phyloP scores from a whole-genome alignment of 2,329 filamentous ascomycete genomes.

The Onygenales sp. region DNA sequence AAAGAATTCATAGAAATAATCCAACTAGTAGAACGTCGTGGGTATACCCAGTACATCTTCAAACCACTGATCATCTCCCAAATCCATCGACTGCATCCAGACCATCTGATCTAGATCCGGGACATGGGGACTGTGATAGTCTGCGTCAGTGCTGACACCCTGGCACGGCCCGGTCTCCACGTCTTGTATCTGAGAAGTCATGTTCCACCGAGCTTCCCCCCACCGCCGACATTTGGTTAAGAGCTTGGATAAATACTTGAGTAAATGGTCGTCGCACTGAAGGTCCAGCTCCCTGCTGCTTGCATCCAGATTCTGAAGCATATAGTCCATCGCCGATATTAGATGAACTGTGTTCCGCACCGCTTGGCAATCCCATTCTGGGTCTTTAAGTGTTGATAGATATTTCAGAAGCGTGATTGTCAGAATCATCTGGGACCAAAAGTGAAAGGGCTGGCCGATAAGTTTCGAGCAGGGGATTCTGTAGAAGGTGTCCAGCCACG shows the following conservation, averaged over 20 bases:
- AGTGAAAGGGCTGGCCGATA: conserved; percentile 25
- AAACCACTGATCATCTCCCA: conserved; percentile 16
- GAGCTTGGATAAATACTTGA: conserved; percentile 18
- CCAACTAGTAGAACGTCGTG: conserved; percentile 3
- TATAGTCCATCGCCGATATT: conserved; percentile 20
- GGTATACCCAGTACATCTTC: conserved; percentile 14
- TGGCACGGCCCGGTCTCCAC: neutral
- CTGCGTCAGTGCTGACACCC: neutral
- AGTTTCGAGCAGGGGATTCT: conserved; percentile 16
- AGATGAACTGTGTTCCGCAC: conserved; percentile 25
- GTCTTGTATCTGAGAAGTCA: conserved; percentile 5
- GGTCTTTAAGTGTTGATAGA: conserved; percentile 28
- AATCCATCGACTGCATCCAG: conserved; percentile 22
- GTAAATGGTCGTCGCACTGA: conserved; percentile 20
- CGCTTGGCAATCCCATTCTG: conserved; percentile 29
- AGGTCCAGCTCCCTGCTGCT: conserved; percentile 19
- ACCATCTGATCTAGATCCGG: conserved; percentile 19
- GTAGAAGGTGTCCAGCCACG: conserved; percentile 25
- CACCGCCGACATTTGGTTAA: conserved; percentile 15
- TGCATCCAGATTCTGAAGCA: conserved; percentile 20
- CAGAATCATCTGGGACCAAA: conserved; percentile 30
- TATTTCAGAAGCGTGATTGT: conserved; percentile 27
- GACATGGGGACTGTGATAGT: conserved; percentile 6
- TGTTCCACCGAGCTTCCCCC: conserved; percentile 13
- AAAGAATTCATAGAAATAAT: neutral